Conservation (phyloP, 1,284 basidiomycete species). For the Omphalotus olearius region DNA sequence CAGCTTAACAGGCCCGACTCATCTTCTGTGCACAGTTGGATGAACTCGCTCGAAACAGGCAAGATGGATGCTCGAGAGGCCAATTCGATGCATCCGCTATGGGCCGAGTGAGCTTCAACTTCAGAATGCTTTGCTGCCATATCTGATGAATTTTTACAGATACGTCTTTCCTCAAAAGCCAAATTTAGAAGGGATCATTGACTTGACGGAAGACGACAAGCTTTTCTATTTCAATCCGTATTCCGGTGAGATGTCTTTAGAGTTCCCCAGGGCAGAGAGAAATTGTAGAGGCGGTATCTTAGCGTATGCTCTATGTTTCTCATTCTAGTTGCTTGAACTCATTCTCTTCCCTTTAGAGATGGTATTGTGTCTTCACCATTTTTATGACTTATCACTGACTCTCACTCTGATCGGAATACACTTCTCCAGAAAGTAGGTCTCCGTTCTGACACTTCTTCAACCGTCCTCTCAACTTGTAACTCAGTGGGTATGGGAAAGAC, state of each 20-base stretch:
- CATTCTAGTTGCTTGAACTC: constrained; percentile 12
- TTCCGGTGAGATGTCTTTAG: constrained; percentile 90
- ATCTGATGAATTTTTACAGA: constrained; percentile 32
- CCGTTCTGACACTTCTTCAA: not conserved
- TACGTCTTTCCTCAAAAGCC: constrained; percentile 66
- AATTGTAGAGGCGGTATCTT: constrained; percentile 84
- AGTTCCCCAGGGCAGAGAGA: constrained; percentile 81
- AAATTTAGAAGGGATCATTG: constrained; percentile 47
- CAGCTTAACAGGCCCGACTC: constrained; percentile 1
- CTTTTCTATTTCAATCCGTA: constrained; percentile 88
- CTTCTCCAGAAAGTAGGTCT: not conserved
- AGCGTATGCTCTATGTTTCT: constrained; percentile 53
- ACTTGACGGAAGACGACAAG: constrained; percentile 65
- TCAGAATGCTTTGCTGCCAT: constrained; percentile 7
- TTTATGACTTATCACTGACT: not conserved
- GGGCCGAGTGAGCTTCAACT: constrained; percentile 76
- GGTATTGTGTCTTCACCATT: constrained; percentile 34
- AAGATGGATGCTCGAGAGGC: constrained; percentile 66
- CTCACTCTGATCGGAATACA: not conserved
- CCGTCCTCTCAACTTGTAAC: constrained; percentile 1
- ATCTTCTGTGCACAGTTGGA: constrained; percentile 62
- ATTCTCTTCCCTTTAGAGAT: constrained; percentile 36
- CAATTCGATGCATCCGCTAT: constrained; percentile 86
- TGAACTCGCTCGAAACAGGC: constrained; percentile 84
- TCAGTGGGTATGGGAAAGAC: constrained; percentile 96